Percentiles rank a stretch among this genome's conserved stretches.
These are phyloP conservation scores for Fusarium mundagurra DNA, from an alignment of 2,329 filamentous ascomycete species.

Conservation along the genomic window DNA sequence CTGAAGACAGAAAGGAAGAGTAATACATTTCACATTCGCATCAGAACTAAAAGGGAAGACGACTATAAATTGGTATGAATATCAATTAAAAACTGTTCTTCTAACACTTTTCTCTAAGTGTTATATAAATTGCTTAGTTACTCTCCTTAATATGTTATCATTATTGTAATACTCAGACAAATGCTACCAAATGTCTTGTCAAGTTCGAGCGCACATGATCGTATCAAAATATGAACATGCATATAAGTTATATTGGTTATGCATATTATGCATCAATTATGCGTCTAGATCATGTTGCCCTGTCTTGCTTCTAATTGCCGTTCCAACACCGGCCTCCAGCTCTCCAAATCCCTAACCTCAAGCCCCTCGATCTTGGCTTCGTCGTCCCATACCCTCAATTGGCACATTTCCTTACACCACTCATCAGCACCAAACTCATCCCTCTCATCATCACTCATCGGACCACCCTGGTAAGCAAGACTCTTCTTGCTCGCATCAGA, in stretches of 20 bases:
- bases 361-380: background rate
- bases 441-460: background rate
- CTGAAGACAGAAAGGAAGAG: background rate
- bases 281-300: accelerated
- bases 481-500: background rate
- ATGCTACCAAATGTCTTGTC: too few species aligned
- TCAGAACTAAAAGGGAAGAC: too few species aligned
- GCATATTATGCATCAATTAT: accelerated
- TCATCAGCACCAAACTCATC: background rate
- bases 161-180: too few species aligned
- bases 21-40: accelerated
- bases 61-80: too few species aligned
- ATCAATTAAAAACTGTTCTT: too few species aligned
- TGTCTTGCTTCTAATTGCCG: background rate
- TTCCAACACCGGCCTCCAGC: background rate
- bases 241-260: accelerated
- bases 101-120: too few species aligned
- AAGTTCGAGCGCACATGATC: too few species aligned
- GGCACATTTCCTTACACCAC: background rate
- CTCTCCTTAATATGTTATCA: accelerated
- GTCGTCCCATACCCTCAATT: background rate
- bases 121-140: accelerated
- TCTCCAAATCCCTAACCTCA: background rate
- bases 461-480: background rate
- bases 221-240: too few species aligned